Conservation (phyloP, 2,329 filamentous ascomycete species). For the Pleomassaria siparia region DNA sequence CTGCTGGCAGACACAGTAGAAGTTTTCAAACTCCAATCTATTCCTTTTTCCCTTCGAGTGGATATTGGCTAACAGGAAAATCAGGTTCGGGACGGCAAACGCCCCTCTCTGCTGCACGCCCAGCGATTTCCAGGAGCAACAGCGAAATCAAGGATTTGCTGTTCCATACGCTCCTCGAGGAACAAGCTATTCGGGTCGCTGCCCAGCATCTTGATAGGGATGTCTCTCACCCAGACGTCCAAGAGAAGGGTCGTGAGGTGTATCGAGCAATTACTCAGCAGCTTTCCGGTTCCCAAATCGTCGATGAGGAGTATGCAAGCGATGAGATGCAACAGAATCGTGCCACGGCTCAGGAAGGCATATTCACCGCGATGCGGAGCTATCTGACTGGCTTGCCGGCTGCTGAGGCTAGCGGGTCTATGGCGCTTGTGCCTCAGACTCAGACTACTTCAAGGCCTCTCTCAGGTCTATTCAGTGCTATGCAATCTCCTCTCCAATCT, state of each 20-base stretch:
- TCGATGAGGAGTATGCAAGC: constrained; percentile 41
- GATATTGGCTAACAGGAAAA: too few species aligned
- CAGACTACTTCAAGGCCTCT: constrained; percentile 4
- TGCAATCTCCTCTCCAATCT: constrained; percentile 6
- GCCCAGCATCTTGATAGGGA: constrained; percentile 39
- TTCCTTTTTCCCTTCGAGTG: too few species aligned
- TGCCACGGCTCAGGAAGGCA: constrained; percentile 40
- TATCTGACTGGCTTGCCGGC: constrained; percentile 27
- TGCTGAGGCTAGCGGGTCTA: constrained; percentile 19
- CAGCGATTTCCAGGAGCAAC: constrained; percentile 14
- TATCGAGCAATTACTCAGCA: constrained; percentile 44
- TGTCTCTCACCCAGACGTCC: constrained; percentile 39
- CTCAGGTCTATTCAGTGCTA: constrained; percentile 1
- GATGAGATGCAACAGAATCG: constrained; percentile 41
- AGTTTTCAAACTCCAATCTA: too few species aligned
- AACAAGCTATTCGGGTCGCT: constrained; percentile 45
- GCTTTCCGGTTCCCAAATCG: constrained; percentile 38
- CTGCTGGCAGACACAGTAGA: too few species aligned
- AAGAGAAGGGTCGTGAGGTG: constrained; percentile 37
- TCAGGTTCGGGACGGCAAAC: constrained; percentile 16
- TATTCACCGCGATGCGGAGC: constrained; percentile 32
- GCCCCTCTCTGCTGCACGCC: constrained; percentile 7
- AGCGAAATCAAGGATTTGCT: constrained; percentile 41
- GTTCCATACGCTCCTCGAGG: constrained; percentile 50
- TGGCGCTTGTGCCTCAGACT: constrained; percentile 24